These are phyloP conservation scores for Suhomyces bribrorum DNA, from an alignment of 1,139 yeast species.

Conservation along the genomic window DNA sequence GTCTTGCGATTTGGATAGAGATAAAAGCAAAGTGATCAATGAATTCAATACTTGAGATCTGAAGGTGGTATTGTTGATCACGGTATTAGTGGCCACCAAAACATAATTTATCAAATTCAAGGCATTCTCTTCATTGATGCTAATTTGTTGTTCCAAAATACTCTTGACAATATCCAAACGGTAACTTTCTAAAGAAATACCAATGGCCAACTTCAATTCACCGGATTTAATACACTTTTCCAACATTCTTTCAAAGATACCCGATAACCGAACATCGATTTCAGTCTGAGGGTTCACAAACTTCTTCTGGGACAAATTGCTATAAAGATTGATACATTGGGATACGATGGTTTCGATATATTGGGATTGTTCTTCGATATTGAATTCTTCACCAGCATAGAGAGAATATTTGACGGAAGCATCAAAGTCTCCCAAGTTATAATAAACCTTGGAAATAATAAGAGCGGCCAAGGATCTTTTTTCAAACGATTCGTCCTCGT, in stretches of 20 bases:
- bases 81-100: conserved; percentile 68
- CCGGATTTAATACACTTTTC: conserved; percentile 69
- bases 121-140: conserved; percentile 45
- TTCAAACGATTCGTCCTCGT: conserved; percentile 79
- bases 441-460: conserved; percentile 90
- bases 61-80: conserved; percentile 59
- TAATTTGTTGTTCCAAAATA: conserved; percentile 53
- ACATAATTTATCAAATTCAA: conserved; percentile 70
- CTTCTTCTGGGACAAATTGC: conserved; percentile 58
- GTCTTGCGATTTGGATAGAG: conserved; percentile 69
- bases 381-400: conserved; percentile 78
- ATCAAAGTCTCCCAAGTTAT: conserved; percentile 92
- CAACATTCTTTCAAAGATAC: conserved; percentile 85
- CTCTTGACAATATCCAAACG: conserved; percentile 78
- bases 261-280: conserved; percentile 64
- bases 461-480: conserved; percentile 86
- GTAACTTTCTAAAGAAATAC: conserved; percentile 86
- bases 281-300: conserved; percentile 40
- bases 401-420: conserved; percentile 87
- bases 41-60: conserved; percentile 63
- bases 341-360: conserved; percentile 92
- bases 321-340: conserved; percentile 85
- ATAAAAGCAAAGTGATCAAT: conserved; percentile 60
- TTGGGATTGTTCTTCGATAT: conserved; percentile 75
- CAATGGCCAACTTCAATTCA: conserved; percentile 82